Base-by-base conservation (phyloP, 1,139 yeast species). In the Suhomyces ambrosiae region DNA sequence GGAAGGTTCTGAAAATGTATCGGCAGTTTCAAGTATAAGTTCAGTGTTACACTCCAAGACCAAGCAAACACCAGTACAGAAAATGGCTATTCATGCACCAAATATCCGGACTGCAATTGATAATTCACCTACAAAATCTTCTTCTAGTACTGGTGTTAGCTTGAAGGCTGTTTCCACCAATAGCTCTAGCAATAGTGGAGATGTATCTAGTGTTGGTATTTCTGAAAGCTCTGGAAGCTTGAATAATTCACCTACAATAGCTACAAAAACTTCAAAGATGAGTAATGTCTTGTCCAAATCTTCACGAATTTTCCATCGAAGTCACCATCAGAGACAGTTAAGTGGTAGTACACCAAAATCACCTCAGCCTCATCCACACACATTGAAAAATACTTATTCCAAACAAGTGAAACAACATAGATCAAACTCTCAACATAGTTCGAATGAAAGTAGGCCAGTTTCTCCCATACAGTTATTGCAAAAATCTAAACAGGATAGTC, bases 381-480 rank as follows among this genome's bases (percentile, higher is more conserved):
- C 54, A 2, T 44, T 53, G 22, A 53, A 58, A 27, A 60, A 60
- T 35, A 54, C 68, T 2, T 67, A 68, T 47, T 61, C 68, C 2
- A 56, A 56, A 31, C 70, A 60, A 32, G 67, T 65, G 14, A 62
- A 56, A 30, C 63, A 61, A 33, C 56, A 61, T 38, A 47, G 72
- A 19, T 61, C 71, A 2, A 64, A 60, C 38, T 59, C 63, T 5
- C 44, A 40, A 16, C 44, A 33, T 19, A 38, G 42, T n/a, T 32
- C 44, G 8, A 38, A 25, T 16, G 44, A 40, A 4, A 54, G 61
- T 36, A 41, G 64, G 25, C 63, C 67, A 0, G 55, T 46, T 0
- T 57, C 65, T 2, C 67, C 66, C 2, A 30, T 44, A 1, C 41
- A 35, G 29, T 23, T 38, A n/a, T 32, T 34, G 16, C 41, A 34